phyloP scores from a whole-genome alignment of 306 rosid genomes.

The Prunus mira region DNA sequence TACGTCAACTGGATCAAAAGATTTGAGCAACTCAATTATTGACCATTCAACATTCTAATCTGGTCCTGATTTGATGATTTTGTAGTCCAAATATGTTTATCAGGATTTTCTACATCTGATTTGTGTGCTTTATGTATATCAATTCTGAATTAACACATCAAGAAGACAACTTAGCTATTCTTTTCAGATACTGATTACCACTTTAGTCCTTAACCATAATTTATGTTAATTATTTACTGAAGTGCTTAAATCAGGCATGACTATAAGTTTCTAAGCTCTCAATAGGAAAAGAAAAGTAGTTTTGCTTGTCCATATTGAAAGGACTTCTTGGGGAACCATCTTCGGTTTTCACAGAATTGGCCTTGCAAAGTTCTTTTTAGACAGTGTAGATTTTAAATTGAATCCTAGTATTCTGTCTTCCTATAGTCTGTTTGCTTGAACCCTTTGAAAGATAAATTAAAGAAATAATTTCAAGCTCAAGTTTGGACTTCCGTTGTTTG shows the following conservation, averaged over 20 bases:
- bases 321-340: not conserved
- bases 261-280: not conserved
- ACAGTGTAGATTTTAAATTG: not conserved
- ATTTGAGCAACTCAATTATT: not conserved
- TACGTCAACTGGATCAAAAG: not conserved
- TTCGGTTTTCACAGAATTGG: not conserved
- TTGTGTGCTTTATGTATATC: not conserved
- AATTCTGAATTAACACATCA: not conserved
- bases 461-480: not conserved
- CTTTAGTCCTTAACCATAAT: not conserved
- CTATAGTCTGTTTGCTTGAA: not conserved
- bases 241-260: not conserved
- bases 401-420: not conserved
- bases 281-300: not conserved
- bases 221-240: not conserved
- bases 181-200: not conserved
- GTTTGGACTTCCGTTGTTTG: conserved; percentile 18
- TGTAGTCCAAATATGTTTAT: conserved; percentile 1
- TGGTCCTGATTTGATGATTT: not conserved
- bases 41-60: not conserved
- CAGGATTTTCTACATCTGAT: not conserved
- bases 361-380: not conserved
- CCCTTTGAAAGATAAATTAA: not conserved
- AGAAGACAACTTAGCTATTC: not conserved
- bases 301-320: not conserved